Evolutionary conservation across 345 rosid species (phyloP).

Genomic region (Sapria himalayana): DNA sequence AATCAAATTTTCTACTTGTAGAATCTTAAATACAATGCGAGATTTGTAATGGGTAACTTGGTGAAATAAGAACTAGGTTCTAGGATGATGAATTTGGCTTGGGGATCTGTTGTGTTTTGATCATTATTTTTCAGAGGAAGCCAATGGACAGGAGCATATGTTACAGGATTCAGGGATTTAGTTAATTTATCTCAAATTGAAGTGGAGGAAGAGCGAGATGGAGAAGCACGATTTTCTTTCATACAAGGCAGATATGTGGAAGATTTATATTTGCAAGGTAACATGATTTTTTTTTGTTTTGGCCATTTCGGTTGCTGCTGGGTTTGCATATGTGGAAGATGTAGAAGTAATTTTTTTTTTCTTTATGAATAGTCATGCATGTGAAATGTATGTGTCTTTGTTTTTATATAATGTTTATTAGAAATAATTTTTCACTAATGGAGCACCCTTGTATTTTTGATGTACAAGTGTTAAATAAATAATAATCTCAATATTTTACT

Average conservation of each 20-base stretch:
- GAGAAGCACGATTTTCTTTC: slow-evolving; percentile 81
- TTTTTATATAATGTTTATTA: neutral
- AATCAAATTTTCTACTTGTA: no score
- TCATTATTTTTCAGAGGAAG: slow-evolving; percentile 46
- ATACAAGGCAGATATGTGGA: slow-evolving; percentile 64
- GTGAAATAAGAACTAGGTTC: no score
- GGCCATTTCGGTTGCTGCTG: neutral
- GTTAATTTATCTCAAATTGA: slow-evolving; percentile 23
- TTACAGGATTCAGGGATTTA: slow-evolving; percentile 60
- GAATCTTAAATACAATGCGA: no score
- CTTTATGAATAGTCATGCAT: neutral
- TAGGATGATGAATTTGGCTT: no score
- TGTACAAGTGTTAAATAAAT: neutral
- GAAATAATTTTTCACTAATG: neutral
- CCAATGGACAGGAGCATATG: slow-evolving; percentile 76
- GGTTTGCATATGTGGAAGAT: neutral
- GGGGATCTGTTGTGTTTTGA: no score
- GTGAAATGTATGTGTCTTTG: no score
- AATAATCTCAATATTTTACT: no score
- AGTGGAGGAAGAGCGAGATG: slow-evolving; percentile 22
- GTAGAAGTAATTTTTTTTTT: neutral
- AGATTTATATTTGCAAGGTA: slow-evolving; percentile 34
- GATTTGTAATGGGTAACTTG: no score
- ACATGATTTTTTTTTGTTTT: neutral
- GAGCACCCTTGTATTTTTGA: no score